Evolutionary conservation across 2,329 filamentous ascomycete genomes (phyloP).

Genomic region (Pyrenophora teres): DNA sequence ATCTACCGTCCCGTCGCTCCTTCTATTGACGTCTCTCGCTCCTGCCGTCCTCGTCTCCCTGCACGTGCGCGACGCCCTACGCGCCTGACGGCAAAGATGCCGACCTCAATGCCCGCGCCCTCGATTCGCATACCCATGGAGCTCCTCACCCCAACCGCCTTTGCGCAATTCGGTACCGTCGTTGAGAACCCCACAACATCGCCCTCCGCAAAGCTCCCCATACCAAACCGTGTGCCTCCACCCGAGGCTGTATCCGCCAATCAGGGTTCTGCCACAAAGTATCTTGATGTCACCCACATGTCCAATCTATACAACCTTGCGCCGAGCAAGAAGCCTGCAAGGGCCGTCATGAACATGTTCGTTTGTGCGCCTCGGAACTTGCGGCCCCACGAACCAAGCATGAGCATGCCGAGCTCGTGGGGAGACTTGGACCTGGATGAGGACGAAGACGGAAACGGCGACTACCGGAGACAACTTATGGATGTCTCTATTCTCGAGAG

Average conservation of each 20-base stretch:
- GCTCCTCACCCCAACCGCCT: slow-evolving; percentile 70
- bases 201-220: slow-evolving; percentile 52
- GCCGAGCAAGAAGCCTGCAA: slow-evolving; percentile 61
- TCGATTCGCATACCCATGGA: slow-evolving; percentile 59
- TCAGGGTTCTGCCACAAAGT: slow-evolving; percentile 88
- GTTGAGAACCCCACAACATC: slow-evolving; percentile 70
- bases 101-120: slow-evolving; percentile 47
- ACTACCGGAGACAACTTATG: slow-evolving; percentile 55
- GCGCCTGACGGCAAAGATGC: slow-evolving; percentile 34
- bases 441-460: slow-evolving; percentile 33
- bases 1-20: slow-evolving; percentile 5
- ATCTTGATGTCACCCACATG: slow-evolving; percentile 76
- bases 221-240: slow-evolving; percentile 53
- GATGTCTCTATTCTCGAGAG: slow-evolving; percentile 78
- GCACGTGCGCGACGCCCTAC: neutral
- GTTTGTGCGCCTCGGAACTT: slow-evolving; percentile 73
- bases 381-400: slow-evolving; percentile 45
- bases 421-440: slow-evolving; percentile 43
- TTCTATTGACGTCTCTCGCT: slow-evolving; percentile 1
- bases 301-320: slow-evolving; percentile 71
- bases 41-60: slow-evolving; percentile 1
- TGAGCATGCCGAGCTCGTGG: slow-evolving; percentile 43
- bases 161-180: slow-evolving; percentile 81
- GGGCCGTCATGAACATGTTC: slow-evolving; percentile 84
- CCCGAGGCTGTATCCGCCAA: slow-evolving; percentile 66